These are phyloP conservation scores for Hymenoscyphus repandus DNA, from an alignment of 2,329 filamentous ascomycete species.

Conservation along the genomic window DNA sequence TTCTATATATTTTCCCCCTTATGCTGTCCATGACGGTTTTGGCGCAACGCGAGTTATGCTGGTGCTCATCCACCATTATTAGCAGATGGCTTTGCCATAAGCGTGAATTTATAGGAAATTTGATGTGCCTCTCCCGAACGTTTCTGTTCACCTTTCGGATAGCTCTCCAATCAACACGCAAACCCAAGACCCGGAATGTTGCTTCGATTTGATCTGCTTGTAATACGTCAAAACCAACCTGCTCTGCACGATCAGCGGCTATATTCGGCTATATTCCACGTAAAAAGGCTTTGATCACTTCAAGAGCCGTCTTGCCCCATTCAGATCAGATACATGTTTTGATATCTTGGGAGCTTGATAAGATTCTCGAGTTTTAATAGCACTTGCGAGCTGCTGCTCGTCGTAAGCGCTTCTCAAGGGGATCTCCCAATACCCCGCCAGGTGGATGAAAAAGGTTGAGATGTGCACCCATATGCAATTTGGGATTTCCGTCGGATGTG, in stretches of 20 bases:
- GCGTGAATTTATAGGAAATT: conserved; percentile 3
- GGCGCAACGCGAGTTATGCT: background rate
- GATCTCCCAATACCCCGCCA: background rate
- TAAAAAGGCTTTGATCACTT: conserved; percentile 9
- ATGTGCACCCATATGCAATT: conserved; percentile 6
- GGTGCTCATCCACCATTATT: conserved; percentile 6
- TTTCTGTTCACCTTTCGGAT: conserved; percentile 7
- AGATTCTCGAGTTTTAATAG: conserved; percentile 12
- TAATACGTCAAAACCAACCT: background rate
- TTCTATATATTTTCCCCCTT: too few relatives aligned
- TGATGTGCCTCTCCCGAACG: background rate
- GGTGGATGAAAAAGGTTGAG: conserved; percentile 10
- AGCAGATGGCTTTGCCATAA: conserved; percentile 8
- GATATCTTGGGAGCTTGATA: conserved; percentile 7
- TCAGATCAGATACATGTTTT: conserved; percentile 1
- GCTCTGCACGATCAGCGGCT: background rate
- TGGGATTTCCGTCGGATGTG: conserved; percentile 7
- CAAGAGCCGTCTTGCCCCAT: background rate
- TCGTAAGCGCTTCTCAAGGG: background rate
- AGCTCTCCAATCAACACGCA: conserved; percentile 14
- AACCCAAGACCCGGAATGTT: conserved; percentile 13
- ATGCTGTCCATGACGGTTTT: too few relatives aligned
- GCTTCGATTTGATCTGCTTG: conserved; percentile 12
- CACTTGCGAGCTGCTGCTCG: background rate
- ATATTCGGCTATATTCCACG: conserved; percentile 5